Evolutionary conservation across 2,329 filamentous ascomycete species (phyloP).

Genomic region (Tolypocladium sp.): DNA sequence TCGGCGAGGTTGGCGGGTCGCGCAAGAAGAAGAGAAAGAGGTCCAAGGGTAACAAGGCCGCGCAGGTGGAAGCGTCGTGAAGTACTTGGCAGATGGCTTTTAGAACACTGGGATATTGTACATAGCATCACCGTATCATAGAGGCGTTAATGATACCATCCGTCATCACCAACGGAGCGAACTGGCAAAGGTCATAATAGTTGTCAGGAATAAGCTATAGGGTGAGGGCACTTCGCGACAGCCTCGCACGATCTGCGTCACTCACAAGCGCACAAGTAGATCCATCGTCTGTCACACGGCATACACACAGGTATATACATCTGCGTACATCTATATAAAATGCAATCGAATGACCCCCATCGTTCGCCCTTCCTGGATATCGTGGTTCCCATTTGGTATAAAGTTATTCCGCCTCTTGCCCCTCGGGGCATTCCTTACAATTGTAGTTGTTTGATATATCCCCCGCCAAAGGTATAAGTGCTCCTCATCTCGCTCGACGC

Average conservation of each 20-base stretch:
- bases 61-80: constrained; percentile 10
- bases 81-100: not conserved
- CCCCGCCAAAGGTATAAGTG: not conserved
- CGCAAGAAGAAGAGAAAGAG: constrained; percentile 44
- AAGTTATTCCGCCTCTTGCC: not conserved
- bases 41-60: constrained; percentile 34
- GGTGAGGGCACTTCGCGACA: not conserved
- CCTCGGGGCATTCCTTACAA: no score
- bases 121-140: not conserved
- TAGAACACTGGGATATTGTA: not conserved
- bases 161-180: not conserved
- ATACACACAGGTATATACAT: not conserved
- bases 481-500: not conserved
- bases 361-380: not conserved
- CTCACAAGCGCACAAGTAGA: no score
- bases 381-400: not conserved
- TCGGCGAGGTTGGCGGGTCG: constrained; percentile 17
- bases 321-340: not conserved
- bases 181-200: not conserved
- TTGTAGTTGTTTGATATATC: no score
- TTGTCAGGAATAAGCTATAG: not conserved
- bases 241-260: not conserved
- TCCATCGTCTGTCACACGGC: not conserved
- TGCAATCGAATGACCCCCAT: not conserved
- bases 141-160: constrained; percentile 2